Evolutionary conservation across 2,329 filamentous ascomycete species (phyloP).

Genomic region (Aspergillus arachidicola): DNA sequence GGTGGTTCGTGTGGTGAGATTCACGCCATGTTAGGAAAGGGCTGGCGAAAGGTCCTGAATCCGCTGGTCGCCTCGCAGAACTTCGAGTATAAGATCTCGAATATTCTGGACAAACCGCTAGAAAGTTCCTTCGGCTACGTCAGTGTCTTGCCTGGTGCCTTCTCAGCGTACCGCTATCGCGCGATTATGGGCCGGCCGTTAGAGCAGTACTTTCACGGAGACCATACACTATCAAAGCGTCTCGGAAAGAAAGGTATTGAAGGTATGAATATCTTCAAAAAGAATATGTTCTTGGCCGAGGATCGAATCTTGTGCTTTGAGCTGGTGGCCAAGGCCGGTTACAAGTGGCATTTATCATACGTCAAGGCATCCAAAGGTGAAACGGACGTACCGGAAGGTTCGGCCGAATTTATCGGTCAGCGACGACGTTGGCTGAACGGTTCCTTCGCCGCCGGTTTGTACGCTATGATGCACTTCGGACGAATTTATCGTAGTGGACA

Average conservation of each 20-base stretch:
- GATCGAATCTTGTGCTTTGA: conserved; percentile 99
- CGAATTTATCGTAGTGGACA: conserved; percentile 99
- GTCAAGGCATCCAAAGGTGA: conserved; percentile 99
- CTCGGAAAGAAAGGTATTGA: conserved; percentile 99
- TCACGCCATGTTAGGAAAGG: conserved; percentile 92
- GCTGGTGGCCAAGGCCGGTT: conserved; percentile 95
- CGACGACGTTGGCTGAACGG: conserved; percentile 98
- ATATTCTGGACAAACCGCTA: conserved; percentile 96
- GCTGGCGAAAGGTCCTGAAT: conserved; percentile 83
- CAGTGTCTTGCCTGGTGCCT: conserved; percentile 95
- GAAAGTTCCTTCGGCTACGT: conserved; percentile 98
- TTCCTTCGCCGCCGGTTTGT: conserved; percentile 95
- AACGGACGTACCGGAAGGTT: conserved; percentile 96
- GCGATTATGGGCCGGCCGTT: conserved; percentile 97
- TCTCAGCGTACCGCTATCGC: conserved; percentile 96
- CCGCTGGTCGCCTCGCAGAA: conserved; percentile 97
- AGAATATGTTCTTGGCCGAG: conserved; percentile 99
- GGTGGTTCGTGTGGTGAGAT: conserved; percentile 99
- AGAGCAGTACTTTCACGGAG: conserved; percentile 99
- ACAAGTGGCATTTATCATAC: conserved; percentile 98
- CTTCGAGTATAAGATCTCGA: conserved; percentile 99
- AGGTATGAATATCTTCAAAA: conserved; percentile 99
- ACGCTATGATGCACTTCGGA: conserved; percentile 96
- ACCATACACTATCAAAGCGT: conserved; percentile 93
- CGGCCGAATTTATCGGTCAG: conserved; percentile 95